Percentiles rank a stretch among this genome's conserved stretches.
phyloP scores from a whole-genome alignment of 768 basidiomycete species.

The Hericium coralloides region DNA sequence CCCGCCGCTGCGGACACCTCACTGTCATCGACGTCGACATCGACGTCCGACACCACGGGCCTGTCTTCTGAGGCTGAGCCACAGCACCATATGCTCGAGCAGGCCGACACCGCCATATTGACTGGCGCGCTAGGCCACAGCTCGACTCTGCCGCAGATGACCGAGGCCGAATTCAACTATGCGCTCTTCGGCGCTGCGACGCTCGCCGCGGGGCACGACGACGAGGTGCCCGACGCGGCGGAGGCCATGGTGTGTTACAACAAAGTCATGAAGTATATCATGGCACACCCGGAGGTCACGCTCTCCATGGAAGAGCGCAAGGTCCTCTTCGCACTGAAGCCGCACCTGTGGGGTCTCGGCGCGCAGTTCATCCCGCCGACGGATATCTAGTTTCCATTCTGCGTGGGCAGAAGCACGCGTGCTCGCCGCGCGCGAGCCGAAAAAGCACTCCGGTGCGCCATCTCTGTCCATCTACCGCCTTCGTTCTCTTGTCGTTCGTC shows the following conservation, averaged over 20 bases:
- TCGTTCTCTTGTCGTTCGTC: neutral
- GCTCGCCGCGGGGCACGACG: neutral
- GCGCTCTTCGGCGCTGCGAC: neutral
- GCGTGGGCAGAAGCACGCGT: neutral
- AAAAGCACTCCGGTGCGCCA: neutral
- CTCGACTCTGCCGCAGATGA: conserved; percentile 8
- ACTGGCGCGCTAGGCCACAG: neutral
- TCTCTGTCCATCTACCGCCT: neutral
- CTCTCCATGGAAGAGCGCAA: neutral
- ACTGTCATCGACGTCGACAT: neutral
- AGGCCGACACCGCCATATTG: conserved; percentile 24
- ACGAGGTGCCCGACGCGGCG: neutral
- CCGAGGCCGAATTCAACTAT: conserved; percentile 21
- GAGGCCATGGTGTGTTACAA: neutral
- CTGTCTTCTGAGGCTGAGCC: neutral
- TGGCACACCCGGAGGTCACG: neutral
- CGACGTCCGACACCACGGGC: neutral
- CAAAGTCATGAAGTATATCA: neutral
- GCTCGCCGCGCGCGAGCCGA: no score
- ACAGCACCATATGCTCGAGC: neutral
- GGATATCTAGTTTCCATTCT: neutral
- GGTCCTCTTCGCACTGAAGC: neutral
- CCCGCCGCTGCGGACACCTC: neutral
- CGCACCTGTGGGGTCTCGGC: neutral
- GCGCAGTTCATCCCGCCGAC: neutral